Base-by-base conservation (phyloP, 768 basidiomycete genomes). In the Tricholoma flavovirens region DNA sequence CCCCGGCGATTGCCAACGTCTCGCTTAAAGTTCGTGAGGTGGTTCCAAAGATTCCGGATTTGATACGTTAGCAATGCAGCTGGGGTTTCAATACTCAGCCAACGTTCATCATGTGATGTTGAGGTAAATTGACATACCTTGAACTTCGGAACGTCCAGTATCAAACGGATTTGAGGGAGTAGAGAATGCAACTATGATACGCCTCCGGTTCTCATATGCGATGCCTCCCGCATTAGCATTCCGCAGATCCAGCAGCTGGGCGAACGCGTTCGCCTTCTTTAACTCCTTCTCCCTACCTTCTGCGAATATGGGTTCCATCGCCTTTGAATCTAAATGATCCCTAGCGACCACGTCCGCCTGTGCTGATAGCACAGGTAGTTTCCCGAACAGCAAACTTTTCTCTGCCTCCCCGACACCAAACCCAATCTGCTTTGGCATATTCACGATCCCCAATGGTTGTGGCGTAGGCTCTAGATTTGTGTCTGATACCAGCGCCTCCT, bases 141-240 rank as follows among this genome's bases (percentile, higher is more conserved):
- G 95, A 0, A 97, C 94, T 65, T 93, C 92, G 1, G 90, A 79
- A 40, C 88, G 77, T 40, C 94, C 95, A 0, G 93, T 77, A 68
- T 95, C 90, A 56, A 79, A 83, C 21, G 79, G 79, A 60, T 82
- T 86, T 51, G 77, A 77, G 0, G 80, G 77, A 6, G 78, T 75
- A 0, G 94, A 96, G 72, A 98, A 98, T 26, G 81, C 84, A 12
- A 73, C 72, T 26, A 97, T 77, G 58, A 94, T 87, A 59, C 93
- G 78, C 66, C 83, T 76, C 57, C 89, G 77, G 69, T 97, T 98
- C 72, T 93, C 91, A 64, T 80, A 90, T 51, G 90, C 83, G 59
- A 98, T 84, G n/a, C 92, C 93, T 29, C 72, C 76, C 26, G 92
- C 89, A 62, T 88, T 90, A 15, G 96, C 88, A 65, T 98, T 98